Percentiles rank a stretch among this genome's conserved stretches.
phyloP scores from a whole-genome alignment of 2,329 filamentous ascomycete genomes.

The Aspergillus awamori region DNA sequence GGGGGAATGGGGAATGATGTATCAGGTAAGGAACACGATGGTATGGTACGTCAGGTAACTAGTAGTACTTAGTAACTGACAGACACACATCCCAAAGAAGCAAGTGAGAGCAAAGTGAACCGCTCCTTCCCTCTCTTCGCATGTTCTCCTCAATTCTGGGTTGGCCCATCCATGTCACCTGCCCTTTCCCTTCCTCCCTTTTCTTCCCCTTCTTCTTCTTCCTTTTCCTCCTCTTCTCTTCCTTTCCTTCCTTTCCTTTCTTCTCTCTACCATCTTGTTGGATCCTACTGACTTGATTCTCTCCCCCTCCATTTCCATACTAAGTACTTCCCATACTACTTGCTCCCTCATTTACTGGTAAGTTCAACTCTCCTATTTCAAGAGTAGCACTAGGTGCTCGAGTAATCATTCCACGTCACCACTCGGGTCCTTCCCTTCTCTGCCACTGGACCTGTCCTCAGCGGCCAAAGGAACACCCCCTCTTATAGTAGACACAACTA shows the following conservation, averaged over 20 bases:
- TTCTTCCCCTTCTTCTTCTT: constrained; percentile 13
- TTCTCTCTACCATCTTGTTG: constrained; percentile 8
- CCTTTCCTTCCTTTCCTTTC: neutral
- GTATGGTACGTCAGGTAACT: constrained; percentile 1
- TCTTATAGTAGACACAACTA: neutral
- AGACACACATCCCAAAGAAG: too few relatives aligned
- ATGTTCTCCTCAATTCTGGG: constrained; percentile 2
- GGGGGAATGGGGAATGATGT: too few relatives aligned
- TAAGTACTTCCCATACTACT: constrained; percentile 2
- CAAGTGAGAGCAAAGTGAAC: neutral
- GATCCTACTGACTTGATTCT: neutral
- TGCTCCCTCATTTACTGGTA: constrained; percentile 10
- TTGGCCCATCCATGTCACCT: constrained; percentile 35
- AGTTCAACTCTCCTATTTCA: neutral
- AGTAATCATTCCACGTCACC: constrained; percentile 2
- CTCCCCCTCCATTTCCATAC: constrained; percentile 16
- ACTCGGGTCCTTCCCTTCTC: neutral
- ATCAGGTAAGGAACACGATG: neutral
- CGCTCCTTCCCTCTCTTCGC: neutral
- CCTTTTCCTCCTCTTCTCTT: constrained; percentile 9
- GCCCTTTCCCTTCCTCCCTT: constrained; percentile 19
- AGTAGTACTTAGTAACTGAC: neutral
- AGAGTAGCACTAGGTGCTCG: neutral
- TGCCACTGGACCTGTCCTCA: neutral
- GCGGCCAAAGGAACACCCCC: neutral